These are phyloP conservation scores for Piromyces finnis DNA, from an alignment of 192 early-diverging fungal genomes.

Conservation along the genomic window DNA sequence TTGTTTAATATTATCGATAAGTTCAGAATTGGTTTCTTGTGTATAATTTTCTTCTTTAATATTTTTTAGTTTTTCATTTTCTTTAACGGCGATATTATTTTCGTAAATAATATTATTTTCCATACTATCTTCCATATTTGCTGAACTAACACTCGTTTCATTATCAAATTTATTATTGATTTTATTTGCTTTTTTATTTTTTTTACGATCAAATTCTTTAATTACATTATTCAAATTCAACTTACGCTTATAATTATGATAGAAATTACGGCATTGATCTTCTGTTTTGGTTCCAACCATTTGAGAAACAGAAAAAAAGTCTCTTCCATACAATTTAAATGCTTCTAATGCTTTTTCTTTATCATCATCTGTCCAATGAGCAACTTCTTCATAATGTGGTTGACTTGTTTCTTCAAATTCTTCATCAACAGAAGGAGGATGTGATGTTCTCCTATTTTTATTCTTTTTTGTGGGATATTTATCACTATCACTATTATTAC, in stretches of 20 bases:
- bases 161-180: not conserved
- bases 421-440: not conserved
- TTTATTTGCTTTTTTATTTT: not conserved
- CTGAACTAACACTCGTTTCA: not conserved
- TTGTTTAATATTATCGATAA: not conserved
- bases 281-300: constrained; percentile 58
- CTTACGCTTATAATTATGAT: constrained; percentile 54
- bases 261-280: constrained; percentile 62
- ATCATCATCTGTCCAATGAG: constrained; percentile 38
- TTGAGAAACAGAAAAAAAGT: constrained; percentile 51
- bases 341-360: constrained; percentile 37
- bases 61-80: not conserved
- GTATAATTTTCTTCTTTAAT: not conserved
- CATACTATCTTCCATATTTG: not conserved
- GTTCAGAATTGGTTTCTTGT: not conserved
- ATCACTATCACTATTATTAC: constrained; percentile 5
- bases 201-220: not conserved
- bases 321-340: constrained; percentile 41
- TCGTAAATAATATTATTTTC: not conserved
- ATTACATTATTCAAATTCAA: constrained; percentile 3
- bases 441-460: not conserved
- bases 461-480: not conserved
- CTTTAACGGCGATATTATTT: not conserved
- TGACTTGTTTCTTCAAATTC: constrained; percentile 1
- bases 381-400: constrained; percentile 4